A percentile compares a stretch with the other conserved stretches of the same genome.
Conservation (phyloP, 805 yeast species). For the Ogataea sp. region DNA sequence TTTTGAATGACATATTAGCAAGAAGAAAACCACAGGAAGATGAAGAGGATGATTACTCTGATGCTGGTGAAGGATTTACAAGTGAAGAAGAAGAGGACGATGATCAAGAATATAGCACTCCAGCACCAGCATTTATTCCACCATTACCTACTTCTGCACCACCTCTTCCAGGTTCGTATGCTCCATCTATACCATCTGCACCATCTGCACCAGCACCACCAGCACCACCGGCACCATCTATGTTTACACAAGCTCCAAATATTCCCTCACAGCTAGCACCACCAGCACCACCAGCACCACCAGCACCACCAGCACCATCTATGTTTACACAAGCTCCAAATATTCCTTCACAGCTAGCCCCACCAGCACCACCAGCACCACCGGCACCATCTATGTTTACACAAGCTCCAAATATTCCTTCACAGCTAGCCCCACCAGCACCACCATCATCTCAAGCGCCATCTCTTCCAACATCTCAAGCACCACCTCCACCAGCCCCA, state of each 20-base stretch:
- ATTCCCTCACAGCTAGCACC: slow-evolving; percentile 5
- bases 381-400: slow-evolving; percentile 8
- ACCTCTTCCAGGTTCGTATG: too few species aligned
- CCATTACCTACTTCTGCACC: slow-evolving; percentile 1
- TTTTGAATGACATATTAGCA: not conserved
- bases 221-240: slow-evolving; percentile 21
- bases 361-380: slow-evolving; percentile 12
- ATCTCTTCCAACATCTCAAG: slow-evolving; percentile 5
- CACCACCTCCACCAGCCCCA: slow-evolving; percentile 3
- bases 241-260: too few species aligned
- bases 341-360: slow-evolving; percentile 8
- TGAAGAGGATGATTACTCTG: not conserved
- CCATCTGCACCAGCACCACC: slow-evolving; percentile 10
- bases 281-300: slow-evolving; percentile 1
- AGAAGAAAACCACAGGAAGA: not conserved
- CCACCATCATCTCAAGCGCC: slow-evolving; percentile 5
- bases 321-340: slow-evolving; percentile 1
- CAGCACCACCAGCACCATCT: slow-evolving; percentile 24
- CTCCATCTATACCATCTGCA: slow-evolving; percentile 4
- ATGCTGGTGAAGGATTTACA: not conserved
- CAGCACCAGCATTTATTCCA: slow-evolving; percentile 2
- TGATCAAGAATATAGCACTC: too few species aligned
- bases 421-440: slow-evolving; percentile 3
- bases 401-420: too few species aligned
- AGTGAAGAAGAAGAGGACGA: slow-evolving; percentile 11